Evolutionary conservation across 108 stramenopile genomes (phyloP), one percentile per base, ranked within the genome.

Genomic region (Asterionellopsis glacialis): DNA sequence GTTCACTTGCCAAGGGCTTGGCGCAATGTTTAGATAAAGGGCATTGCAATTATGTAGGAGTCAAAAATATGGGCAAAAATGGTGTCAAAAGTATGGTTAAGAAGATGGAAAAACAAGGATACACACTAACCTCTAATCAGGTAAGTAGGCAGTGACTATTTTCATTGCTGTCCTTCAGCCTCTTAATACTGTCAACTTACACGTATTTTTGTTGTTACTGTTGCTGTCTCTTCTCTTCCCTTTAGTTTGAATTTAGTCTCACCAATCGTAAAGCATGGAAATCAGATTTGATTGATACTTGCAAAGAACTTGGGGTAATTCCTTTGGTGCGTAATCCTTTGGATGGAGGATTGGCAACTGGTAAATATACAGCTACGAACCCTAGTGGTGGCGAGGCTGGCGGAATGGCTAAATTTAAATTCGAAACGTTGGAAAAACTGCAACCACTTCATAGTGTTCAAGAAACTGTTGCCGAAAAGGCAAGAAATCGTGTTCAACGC

Each of bases 311-410:
- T 55, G 83, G 86, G 27, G 87, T 94, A 22, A 84, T 76, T 55
- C 90, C 90, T 19, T 33, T 94, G 23, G 77, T 86, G 51, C 63
- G 53, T 19, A 81, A 87, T 72, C 90, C 90, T 11, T 51, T 88
- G 21, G 90, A 84, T 50, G 75, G 75, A 40, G 93, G 89, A 26
- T 63, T 94, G 67, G 90, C 90, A 23, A 81, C 81, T 11, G 87
- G 82, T 22, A 73, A 76, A 51, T 91, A 79, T 71, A 90, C 90
- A 0, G 71, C 84, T 16, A 72, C 81, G 15, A 90, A 89, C 69
- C 93, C 93, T 7, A 82, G 79, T 44, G 93, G 93, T 39, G 89
- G 84, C 12, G 63, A 77, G 49, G 69, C 73, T 13, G 57, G 55
- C 1, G 67, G 70, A 1, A 63, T 49, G 11, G 70, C 75, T 9